These are phyloP conservation scores for Penicillium sp. DNA, from an alignment of 2,329 filamentous ascomycete genomes.

Conservation along the genomic window DNA sequence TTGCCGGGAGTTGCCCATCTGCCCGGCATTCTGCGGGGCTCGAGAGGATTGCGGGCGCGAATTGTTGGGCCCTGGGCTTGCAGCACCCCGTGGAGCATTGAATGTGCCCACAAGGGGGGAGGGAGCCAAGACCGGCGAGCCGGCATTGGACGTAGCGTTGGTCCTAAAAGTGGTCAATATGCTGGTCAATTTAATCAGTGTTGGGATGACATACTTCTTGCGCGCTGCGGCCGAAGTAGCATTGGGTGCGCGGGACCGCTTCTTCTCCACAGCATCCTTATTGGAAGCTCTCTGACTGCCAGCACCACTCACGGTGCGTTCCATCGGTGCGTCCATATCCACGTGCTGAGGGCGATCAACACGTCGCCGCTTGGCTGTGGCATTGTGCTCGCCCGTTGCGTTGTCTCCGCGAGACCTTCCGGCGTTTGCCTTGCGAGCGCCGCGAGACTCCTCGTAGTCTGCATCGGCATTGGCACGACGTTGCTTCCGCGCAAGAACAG, in stretches of 20 bases:
- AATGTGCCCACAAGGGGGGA: slow-evolving; percentile 69
- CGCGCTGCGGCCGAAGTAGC: slow-evolving; percentile 55
- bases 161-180: slow-evolving; percentile 37
- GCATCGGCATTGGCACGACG: slow-evolving; percentile 67
- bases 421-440: slow-evolving; percentile 51
- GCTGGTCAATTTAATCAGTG: neutral
- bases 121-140: slow-evolving; percentile 66
- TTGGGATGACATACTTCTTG: slow-evolving; percentile 59
- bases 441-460: slow-evolving; percentile 64
- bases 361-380: slow-evolving; percentile 65
- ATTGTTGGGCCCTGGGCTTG: slow-evolving; percentile 56
- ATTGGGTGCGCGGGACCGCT: slow-evolving; percentile 68
- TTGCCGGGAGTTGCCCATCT: slow-evolving; percentile 52
- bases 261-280: slow-evolving; percentile 63
- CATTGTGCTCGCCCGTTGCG: slow-evolving; percentile 19
- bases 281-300: slow-evolving; percentile 34
- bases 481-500: slow-evolving; percentile 68
- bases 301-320: slow-evolving; percentile 37
- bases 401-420: slow-evolving; percentile 46
- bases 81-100: slow-evolving; percentile 51
- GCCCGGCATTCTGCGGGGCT: slow-evolving; percentile 67
- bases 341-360: slow-evolving; percentile 59
- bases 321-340: slow-evolving; percentile 35
- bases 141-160: slow-evolving; percentile 47
- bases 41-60: slow-evolving; percentile 63